Evolutionary conservation across 495 filamentous ascomycete genomes (phyloP).

Genomic region (Tuber indicum): DNA sequence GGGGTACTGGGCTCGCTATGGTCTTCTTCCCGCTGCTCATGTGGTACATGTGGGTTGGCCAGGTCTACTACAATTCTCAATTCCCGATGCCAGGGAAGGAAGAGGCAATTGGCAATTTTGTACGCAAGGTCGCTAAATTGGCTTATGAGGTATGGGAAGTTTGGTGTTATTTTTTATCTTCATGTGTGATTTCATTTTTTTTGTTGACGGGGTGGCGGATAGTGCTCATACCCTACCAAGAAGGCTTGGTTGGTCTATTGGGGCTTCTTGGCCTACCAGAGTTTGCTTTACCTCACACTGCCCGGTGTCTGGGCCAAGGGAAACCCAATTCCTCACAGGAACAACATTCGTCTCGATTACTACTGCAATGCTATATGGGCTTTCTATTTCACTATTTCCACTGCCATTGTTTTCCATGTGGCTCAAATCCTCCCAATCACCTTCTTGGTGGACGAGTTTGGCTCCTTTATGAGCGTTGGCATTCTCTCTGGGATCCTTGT

Average conservation of each 20-base stretch:
- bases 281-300: slow-evolving; percentile 67
- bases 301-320: slow-evolving; percentile 79
- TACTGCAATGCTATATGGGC: slow-evolving; percentile 85
- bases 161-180: background rate
- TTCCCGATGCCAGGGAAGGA: slow-evolving; percentile 62
- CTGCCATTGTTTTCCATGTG: slow-evolving; percentile 64
- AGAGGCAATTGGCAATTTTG: slow-evolving; percentile 62
- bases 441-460: slow-evolving; percentile 92
- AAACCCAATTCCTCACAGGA: slow-evolving; percentile 74
- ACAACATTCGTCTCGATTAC: slow-evolving; percentile 78
- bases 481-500: slow-evolving; percentile 81
- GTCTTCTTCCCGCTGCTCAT: slow-evolving; percentile 84
- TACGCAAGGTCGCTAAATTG: slow-evolving; percentile 58
- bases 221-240: slow-evolving; percentile 67
- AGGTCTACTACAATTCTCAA: slow-evolving; percentile 79
- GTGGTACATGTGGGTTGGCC: slow-evolving; percentile 99
- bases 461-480: slow-evolving; percentile 78
- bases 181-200: background rate
- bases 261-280: slow-evolving; percentile 80
- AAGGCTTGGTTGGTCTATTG: slow-evolving; percentile 91
- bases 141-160: slow-evolving; percentile 53
- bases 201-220: background rate
- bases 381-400: slow-evolving; percentile 74
- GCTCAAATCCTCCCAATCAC: slow-evolving; percentile 83
- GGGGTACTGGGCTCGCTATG: slow-evolving; percentile 76